Evolutionary conservation across 441 rosid genomes (phyloP), one percentile per base, ranked within the genome.

Genomic region (Pelargonium citronellum): DNA sequence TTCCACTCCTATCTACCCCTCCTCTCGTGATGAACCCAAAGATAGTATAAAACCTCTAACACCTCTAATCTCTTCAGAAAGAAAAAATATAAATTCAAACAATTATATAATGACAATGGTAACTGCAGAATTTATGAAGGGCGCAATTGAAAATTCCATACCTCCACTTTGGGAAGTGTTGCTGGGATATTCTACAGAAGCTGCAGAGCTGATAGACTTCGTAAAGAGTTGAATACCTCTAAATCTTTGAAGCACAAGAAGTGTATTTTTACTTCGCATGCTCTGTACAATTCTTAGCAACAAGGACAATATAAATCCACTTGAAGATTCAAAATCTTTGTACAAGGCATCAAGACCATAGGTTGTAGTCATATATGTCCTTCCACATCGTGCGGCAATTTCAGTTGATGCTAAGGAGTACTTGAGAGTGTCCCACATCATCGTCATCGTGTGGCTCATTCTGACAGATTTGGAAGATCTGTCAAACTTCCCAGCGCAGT

Each of bases 371-470:
- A 83, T 16, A 58, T 82, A 78, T 39, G 81, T 75, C 78, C 81
- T 87, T 71, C 84, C 83, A 71, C 87, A 73, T 37, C 97, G 97
- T 66, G 88, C 79, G 69, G 91, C 86, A 79, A 90, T 81, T 83
- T 96, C 99, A 76, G 89, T 86, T 30, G 97, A 90, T 63, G 83
- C 80, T 51, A 96, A 88, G 66, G 99, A 86, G 80, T 89, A 93
- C 78, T 84, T 89, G 19, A 96, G 96, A 46, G 91, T 86, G 81
- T 96, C 96, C 99, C 99, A 96, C 89, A 96, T 83, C 66, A 90
- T 75, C 64, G 91, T 75, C 77, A 88, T 74, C 62, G 89, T 83
- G 68, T 79, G 85, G 73, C 84, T 83, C 66, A 80, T 69, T 82
- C 88, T 81, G 1, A 78, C 66, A 71, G 83, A 80, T 79, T 75